Percentiles rank a stretch among this genome's conserved stretches.
Conservation (phyloP, 371 early-diverging fungal genomes). For the Furculomyces boomerangus region DNA sequence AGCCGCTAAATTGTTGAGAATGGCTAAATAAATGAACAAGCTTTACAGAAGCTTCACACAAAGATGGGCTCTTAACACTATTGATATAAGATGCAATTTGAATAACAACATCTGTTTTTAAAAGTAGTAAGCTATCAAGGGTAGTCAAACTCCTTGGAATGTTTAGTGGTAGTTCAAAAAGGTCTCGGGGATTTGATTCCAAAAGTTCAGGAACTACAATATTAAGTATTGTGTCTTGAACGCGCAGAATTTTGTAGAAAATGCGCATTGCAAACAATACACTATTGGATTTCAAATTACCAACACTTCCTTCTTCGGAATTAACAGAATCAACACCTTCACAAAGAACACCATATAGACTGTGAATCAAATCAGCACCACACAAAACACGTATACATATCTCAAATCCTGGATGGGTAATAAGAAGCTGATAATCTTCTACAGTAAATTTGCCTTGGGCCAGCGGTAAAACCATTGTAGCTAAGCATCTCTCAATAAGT, state of each 20-base stretch:
- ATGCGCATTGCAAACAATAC: constrained; percentile 41
- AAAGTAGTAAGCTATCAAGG: constrained; percentile 60
- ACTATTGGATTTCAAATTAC: constrained; percentile 7
- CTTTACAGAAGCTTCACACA: constrained; percentile 54
- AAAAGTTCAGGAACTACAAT: constrained; percentile 37
- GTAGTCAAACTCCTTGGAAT: constrained; percentile 34
- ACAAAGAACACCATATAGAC: constrained; percentile 43
- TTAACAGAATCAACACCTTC: constrained; percentile 37
- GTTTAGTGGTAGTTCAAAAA: constrained; percentile 14
- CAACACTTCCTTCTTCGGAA: constrained; percentile 7
- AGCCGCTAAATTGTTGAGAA: constrained; percentile 29
- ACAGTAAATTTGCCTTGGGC: neutral
- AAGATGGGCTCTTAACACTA: constrained; percentile 37
- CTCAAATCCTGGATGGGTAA: constrained; percentile 73
- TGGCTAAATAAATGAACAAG: constrained; percentile 49
- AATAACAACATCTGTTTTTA: constrained; percentile 39
- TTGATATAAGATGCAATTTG: constrained; percentile 50
- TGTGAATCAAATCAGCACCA: constrained; percentile 45
- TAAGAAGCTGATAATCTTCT: constrained; percentile 16
- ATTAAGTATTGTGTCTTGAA: constrained; percentile 51
- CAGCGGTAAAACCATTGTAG: constrained; percentile 40
- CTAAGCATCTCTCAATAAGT: constrained; percentile 56
- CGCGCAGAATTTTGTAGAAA: constrained; percentile 34
- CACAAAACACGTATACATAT: constrained; percentile 55
- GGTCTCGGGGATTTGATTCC: constrained; percentile 6